Base-by-base conservation (phyloP, 352 stramenopile species). In the Elongisporangium undulatum region DNA sequence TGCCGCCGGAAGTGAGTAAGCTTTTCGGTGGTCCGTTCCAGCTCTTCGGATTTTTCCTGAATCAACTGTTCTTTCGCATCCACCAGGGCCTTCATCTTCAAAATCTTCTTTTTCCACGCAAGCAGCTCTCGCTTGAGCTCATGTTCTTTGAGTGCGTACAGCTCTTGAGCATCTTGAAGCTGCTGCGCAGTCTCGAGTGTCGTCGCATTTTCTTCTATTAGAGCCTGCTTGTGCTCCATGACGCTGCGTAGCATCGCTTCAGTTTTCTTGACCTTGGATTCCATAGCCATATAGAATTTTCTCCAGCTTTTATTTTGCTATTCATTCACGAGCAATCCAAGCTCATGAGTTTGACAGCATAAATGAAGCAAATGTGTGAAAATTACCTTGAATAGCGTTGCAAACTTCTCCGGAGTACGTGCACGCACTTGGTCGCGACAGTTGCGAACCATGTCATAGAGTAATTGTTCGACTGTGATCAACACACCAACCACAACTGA, bases 261-360 rank as follows among this genome's bases (percentile, higher is more conserved):
- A 6, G 77, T 50, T 4, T 77, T 56, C 0, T 29, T 21, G 16
- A 63, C 67, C 50, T 87, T 76, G 0, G 66, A 64, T 50, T 92
- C 82, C 4, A 92, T 68, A n/a, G 64, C 59, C 3, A 75, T 59
- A 57, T 82, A 90, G 50, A 90, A 89, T 50, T 89, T 92, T 3
- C 77, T 67, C 79, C 82, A 91, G 52, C 82, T 85, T 54, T 82
- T 82, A 53, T 71, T 87, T 77, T 92, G 82, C 63, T 83, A 21
- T 17, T 20, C 0, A 24, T 22, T 5, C 4, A 51, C 34, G 17
- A 34, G 20, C 13, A 16, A 39, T 49, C 3, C 13, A 17, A 29
- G 34, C 10, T 22, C 4, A 24, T n/a, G n/a, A 48, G 19, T 49
- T 10, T 49, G 52, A 6, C 10, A 19, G 39, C n/a, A 10, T 45